These are phyloP conservation scores for Pholiota microspora DNA, from an alignment of 768 basidiomycete genomes.

Conservation along the genomic window DNA sequence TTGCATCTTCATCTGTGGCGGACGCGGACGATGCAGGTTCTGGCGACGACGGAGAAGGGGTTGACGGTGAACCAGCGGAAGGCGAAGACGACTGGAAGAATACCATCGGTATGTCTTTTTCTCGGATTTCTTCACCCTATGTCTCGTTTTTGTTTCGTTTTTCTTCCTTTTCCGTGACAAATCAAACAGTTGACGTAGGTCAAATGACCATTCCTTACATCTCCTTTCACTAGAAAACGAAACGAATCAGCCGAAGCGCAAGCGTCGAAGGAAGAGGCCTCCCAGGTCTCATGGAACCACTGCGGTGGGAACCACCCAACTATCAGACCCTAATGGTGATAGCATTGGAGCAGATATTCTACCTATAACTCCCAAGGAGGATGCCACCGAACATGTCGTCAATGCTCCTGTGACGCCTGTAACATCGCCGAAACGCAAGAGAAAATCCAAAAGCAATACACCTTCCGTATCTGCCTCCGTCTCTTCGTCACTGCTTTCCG, in stretches of 20 bases:
- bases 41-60: conserved; percentile 3
- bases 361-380: neutral
- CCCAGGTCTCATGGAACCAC: conserved; percentile 11
- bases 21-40: conserved; percentile 15
- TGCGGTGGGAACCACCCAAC: neutral
- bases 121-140: neutral
- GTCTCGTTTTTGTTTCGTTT: neutral
- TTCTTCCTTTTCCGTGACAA: neutral
- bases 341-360: neutral
- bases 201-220: conserved; percentile 15
- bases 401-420: neutral
- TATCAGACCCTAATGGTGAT: neutral
- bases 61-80: conserved; percentile 1
- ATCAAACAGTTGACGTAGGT: conserved; percentile 18
- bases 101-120: conserved; percentile 19
- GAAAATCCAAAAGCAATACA: conserved; percentile 15
- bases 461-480: conserved; percentile 6
- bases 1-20: conserved; percentile 23
- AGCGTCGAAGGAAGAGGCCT: conserved; percentile 17
- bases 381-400: neutral
- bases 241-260: conserved; percentile 13
- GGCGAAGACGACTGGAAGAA: conserved; percentile 17
- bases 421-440: conserved; percentile 19
- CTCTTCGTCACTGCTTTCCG: neutral
- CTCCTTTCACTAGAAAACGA: conserved; percentile 18